phyloP scores from a whole-genome alignment of 169 alveolate genomes.

The Plasmodium adleri region DNA sequence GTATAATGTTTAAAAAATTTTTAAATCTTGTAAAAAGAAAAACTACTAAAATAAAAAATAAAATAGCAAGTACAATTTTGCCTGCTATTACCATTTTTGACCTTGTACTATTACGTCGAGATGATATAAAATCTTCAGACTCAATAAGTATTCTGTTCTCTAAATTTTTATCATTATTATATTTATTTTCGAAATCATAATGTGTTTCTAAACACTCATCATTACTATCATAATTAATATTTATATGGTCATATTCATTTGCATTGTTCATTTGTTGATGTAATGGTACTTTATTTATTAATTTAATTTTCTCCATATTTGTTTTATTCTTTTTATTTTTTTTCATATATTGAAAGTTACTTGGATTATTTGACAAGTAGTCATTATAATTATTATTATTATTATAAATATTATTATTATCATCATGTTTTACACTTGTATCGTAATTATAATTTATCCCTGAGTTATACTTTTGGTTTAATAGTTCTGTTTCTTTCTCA shows the following conservation, averaged over 20 bases:
- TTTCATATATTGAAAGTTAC: constrained; percentile 9
- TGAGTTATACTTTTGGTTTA: constrained; percentile 24
- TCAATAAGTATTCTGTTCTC: constrained; percentile 28
- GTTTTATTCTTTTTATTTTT: constrained; percentile 21
- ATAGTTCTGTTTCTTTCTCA: constrained; percentile 15
- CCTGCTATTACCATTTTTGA: constrained; percentile 22
- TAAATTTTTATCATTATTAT: constrained; percentile 41
- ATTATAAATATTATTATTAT: background rate
- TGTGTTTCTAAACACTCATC: constrained; percentile 58
- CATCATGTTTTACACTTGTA: constrained; percentile 7
- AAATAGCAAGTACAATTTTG: constrained; percentile 17
- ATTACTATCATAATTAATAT: background rate
- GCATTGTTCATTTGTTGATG: background rate
- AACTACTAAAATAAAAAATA: constrained; percentile 19
- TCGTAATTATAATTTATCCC: constrained; percentile 27
- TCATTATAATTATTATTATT: constrained; percentile 8
- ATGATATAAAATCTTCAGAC: constrained; percentile 25
- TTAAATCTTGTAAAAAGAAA: constrained; percentile 48
- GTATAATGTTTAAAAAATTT: constrained; percentile 26
- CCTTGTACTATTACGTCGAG: constrained; percentile 23
- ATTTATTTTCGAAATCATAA: constrained; percentile 67
- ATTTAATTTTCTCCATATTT: constrained; percentile 42
- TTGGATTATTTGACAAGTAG: constrained; percentile 7
- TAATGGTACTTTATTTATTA: constrained; percentile 16
- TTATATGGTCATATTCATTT: constrained; percentile 15